Conservation (phyloP, 2,329 filamentous ascomycete species). For the Paecilomyces fulvus region DNA sequence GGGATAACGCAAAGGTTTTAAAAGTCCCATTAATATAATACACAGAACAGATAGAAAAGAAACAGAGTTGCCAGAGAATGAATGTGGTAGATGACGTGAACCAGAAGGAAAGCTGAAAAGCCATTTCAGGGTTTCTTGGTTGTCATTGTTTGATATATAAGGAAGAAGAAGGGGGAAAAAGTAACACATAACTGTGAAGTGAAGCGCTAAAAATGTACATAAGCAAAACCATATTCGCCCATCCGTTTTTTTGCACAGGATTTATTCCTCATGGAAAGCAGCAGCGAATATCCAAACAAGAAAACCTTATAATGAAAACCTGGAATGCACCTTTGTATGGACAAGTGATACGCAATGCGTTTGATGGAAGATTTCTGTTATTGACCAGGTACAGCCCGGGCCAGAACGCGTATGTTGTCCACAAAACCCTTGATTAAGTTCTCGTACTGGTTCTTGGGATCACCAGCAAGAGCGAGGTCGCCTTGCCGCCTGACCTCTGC, state of each 20-base stretch:
- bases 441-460: conserved; percentile 36
- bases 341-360: background rate
- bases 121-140: background rate
- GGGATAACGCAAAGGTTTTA: background rate
- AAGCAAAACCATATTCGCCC: background rate
- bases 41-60: background rate
- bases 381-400: conserved; percentile 28
- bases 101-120: background rate
- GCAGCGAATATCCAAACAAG: background rate
- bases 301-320: background rate
- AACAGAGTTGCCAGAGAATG: background rate
- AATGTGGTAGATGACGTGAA: background rate
- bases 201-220: background rate
- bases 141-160: background rate
- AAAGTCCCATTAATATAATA: background rate
- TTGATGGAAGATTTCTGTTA: conserved; percentile 8
- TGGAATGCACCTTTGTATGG: background rate
- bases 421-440: conserved; percentile 41
- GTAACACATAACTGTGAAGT: background rate
- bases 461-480: conserved; percentile 29
- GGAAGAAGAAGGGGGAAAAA: background rate
- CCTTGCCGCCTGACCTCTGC: conserved; percentile 38
- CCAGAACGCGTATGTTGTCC: conserved; percentile 41
- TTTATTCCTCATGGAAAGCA: background rate
- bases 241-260: background rate